A percentile compares a stretch with the other conserved stretches of the same genome.
Evolutionary conservation across 345 rosid species (phyloP).

Genomic region (Pugionium dolabratum): DNA sequence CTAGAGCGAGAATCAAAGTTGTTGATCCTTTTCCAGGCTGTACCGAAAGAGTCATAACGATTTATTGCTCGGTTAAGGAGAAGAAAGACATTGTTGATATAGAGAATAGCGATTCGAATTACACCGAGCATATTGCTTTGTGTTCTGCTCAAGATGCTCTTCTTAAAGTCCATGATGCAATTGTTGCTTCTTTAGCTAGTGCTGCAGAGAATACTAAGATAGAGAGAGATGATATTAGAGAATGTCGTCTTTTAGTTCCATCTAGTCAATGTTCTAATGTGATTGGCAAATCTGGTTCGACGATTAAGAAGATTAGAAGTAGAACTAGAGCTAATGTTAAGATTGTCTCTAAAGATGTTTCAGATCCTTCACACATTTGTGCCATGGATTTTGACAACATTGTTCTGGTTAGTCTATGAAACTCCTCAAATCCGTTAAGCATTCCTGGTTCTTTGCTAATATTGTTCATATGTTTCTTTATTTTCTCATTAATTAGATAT

Average conservation of each 20-base stretch:
- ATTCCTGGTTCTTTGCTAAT: too few relatives aligned
- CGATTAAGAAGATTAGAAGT: conserved; percentile 76
- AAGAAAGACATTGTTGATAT: conserved; percentile 64
- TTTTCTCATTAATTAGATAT: conserved; percentile 51
- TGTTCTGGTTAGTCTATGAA: conserved; percentile 56
- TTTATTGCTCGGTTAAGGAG: conserved; percentile 67
- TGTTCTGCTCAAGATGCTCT: conserved; percentile 95
- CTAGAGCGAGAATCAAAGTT: conserved; percentile 87
- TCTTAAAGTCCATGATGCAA: conserved; percentile 67
- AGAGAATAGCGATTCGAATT: conserved; percentile 54
- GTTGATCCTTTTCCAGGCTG: conserved; percentile 87
- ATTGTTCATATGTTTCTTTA: neutral
- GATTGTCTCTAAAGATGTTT: conserved; percentile 70
- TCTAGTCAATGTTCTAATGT: conserved; percentile 92
- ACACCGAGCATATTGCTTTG: conserved; percentile 46
- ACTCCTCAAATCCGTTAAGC: too few relatives aligned
- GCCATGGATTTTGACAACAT: conserved; percentile 95
- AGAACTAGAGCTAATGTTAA: conserved; percentile 68
- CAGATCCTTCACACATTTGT: conserved; percentile 83
- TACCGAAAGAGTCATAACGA: conserved; percentile 70
- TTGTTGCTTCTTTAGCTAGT: conserved; percentile 58
- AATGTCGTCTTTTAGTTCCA: conserved; percentile 85
- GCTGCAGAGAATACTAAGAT: conserved; percentile 58
- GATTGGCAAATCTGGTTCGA: conserved; percentile 85
- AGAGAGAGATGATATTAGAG: conserved; percentile 58